phyloP scores from a whole-genome alignment of 495 filamentous ascomycete genomes.

The Penicillium manginii region DNA sequence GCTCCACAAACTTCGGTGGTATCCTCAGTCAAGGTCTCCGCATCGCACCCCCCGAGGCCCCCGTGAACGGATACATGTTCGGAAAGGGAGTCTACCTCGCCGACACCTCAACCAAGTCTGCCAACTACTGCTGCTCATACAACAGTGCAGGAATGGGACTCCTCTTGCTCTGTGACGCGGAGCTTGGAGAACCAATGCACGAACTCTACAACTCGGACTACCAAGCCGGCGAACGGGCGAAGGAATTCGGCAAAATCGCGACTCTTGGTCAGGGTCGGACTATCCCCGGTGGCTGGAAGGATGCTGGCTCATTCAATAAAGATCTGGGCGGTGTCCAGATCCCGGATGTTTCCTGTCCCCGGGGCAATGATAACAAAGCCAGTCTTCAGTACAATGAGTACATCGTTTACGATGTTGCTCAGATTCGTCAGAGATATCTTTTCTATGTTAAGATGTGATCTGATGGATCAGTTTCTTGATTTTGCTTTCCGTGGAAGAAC shows the following conservation, averaged over 20 bases:
- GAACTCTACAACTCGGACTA: slow-evolving; percentile 56
- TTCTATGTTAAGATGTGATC: slow-evolving; percentile 57
- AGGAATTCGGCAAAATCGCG: slow-evolving; percentile 59
- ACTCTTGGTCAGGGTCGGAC: slow-evolving; percentile 68
- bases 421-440: slow-evolving; percentile 77
- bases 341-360: slow-evolving; percentile 32
- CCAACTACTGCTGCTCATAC: slow-evolving; percentile 69
- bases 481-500: neutral
- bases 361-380: neutral
- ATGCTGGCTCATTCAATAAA: slow-evolving; percentile 66
- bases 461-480: neutral
- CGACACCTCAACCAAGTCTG: slow-evolving; percentile 79
- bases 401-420: slow-evolving; percentile 76
- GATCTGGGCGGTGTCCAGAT: slow-evolving; percentile 68
- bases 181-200: slow-evolving; percentile 73
- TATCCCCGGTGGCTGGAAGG: slow-evolving; percentile 72
- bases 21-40: slow-evolving; percentile 84
- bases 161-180: slow-evolving; percentile 77
- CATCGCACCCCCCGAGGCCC: slow-evolving; percentile 84
- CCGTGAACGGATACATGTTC: slow-evolving; percentile 78
- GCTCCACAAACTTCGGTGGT: slow-evolving; percentile 78
- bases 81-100: slow-evolving; percentile 91
- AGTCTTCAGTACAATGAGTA: slow-evolving; percentile 52
- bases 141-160: slow-evolving; percentile 62
- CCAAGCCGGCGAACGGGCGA: slow-evolving; percentile 64